Percentiles rank a stretch among this genome's conserved stretches.
phyloP scores from a whole-genome alignment of 306 rosid species.

The Biancaea sappan region DNA sequence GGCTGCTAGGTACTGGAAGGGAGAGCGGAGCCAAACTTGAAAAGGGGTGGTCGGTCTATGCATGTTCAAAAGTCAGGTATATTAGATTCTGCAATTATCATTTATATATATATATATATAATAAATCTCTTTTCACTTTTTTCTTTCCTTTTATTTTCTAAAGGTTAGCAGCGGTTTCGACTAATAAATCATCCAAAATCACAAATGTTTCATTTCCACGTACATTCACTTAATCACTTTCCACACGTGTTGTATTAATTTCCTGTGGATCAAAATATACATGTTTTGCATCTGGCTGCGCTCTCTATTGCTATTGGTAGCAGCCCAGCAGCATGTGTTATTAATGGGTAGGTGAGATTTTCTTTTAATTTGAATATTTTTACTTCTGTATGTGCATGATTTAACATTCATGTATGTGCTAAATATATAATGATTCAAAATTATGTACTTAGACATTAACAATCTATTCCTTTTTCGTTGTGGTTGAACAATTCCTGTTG shows the following conservation, averaged over 20 bases:
- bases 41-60: too few relatives aligned
- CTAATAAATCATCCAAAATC: too few relatives aligned
- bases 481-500: background rate
- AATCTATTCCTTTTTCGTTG: background rate
- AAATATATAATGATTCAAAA: background rate
- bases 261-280: background rate
- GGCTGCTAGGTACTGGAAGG: too few relatives aligned
- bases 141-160: too few relatives aligned
- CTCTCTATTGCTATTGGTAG: background rate
- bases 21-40: too few relatives aligned
- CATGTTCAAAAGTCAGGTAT: too few relatives aligned
- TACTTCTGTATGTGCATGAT: background rate
- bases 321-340: background rate
- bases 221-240: background rate
- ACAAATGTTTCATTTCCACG: too few relatives aligned
- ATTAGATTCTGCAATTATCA: too few relatives aligned
- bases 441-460: background rate
- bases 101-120: too few relatives aligned
- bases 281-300: background rate
- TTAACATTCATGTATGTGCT: background rate
- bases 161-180: too few relatives aligned
- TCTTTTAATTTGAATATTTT: background rate
- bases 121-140: too few relatives aligned
- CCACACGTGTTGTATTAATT: too few relatives aligned
- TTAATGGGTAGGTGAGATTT: slow-evolving; percentile 12